Evolutionary conservation across 495 filamentous ascomycete genomes (phyloP).

Genomic region (Neurospora intermedia): DNA sequence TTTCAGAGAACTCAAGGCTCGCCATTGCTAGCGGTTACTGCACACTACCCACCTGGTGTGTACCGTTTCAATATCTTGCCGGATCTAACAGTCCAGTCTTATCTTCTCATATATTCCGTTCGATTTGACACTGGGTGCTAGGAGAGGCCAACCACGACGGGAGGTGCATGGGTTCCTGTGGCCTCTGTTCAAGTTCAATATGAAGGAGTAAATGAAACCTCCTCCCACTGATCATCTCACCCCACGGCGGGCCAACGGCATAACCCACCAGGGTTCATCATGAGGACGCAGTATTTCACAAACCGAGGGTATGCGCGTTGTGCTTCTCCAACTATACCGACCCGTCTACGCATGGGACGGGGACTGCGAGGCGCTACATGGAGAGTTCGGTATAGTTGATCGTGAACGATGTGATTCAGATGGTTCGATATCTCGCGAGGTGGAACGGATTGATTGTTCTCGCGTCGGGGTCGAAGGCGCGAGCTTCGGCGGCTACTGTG

Average conservation of each 20-base stretch:
- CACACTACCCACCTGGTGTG: constrained; percentile 9
- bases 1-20: constrained; percentile 15
- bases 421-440: constrained; percentile 27
- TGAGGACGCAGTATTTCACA: constrained; percentile 32
- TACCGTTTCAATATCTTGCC: constrained; percentile 15
- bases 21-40: constrained; percentile 17
- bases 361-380: constrained; percentile 32
- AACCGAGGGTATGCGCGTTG: constrained; percentile 42
- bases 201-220: constrained; percentile 14
- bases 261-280: constrained; percentile 17
- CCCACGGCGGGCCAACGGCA: constrained; percentile 42
- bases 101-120: constrained; percentile 4
- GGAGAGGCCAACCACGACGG: constrained; percentile 4
- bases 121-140: constrained; percentile 13
- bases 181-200: constrained; percentile 35
- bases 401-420: constrained; percentile 28
- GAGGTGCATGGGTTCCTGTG: constrained; percentile 34
- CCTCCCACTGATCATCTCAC: constrained; percentile 32
- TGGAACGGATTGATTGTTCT: constrained; percentile 22
- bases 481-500: constrained; percentile 40
- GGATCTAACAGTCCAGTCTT: not conserved
- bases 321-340: constrained; percentile 40
- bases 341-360: constrained; percentile 36
- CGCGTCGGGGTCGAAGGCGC: constrained; percentile 37
- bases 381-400: constrained; percentile 35